These are phyloP conservation scores for Apophysomyces ossiformis DNA, from an alignment of 371 early-diverging fungal species.

Conservation along the genomic window DNA sequence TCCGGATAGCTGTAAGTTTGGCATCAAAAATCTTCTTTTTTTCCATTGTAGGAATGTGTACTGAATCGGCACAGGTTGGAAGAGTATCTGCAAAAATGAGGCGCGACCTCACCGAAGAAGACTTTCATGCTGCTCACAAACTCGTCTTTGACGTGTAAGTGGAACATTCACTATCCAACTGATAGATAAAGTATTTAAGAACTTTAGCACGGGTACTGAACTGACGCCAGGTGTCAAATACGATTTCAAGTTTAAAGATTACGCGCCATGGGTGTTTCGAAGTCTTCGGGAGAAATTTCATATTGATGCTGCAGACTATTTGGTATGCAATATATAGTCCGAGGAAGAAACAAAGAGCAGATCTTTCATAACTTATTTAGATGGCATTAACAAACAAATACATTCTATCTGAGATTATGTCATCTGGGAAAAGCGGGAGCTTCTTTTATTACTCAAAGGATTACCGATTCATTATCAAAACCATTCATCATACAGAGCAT, in stretches of 20 bases:
- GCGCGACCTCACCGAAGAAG: slow-evolving; percentile 69
- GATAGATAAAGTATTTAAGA: background rate
- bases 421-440: slow-evolving; percentile 93
- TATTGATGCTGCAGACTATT: slow-evolving; percentile 90
- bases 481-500: slow-evolving; percentile 93
- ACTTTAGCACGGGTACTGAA: slow-evolving; percentile 82
- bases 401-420: slow-evolving; percentile 90
- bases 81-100: slow-evolving; percentile 85
- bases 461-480: slow-evolving; percentile 98
- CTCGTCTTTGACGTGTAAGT: slow-evolving; percentile 87
- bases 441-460: slow-evolving; percentile 97
- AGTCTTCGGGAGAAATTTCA: slow-evolving; percentile 83
- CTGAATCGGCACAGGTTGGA: slow-evolving; percentile 23
- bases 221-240: slow-evolving; percentile 90
- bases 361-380: slow-evolving; percentile 31
- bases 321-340: slow-evolving; percentile 51
- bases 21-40: background rate
- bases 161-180: background rate
- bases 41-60: background rate
- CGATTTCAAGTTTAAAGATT: slow-evolving; percentile 98
- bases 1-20: slow-evolving; percentile 77
- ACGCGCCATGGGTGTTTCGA: slow-evolving; percentile 96
- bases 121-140: slow-evolving; percentile 89
- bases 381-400: slow-evolving; percentile 94
- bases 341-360: no score